Evolutionary conservation across 345 rosid genomes (phyloP), one percentile per base, ranked within the genome.

Genomic region (Hibiscus trionum): DNA sequence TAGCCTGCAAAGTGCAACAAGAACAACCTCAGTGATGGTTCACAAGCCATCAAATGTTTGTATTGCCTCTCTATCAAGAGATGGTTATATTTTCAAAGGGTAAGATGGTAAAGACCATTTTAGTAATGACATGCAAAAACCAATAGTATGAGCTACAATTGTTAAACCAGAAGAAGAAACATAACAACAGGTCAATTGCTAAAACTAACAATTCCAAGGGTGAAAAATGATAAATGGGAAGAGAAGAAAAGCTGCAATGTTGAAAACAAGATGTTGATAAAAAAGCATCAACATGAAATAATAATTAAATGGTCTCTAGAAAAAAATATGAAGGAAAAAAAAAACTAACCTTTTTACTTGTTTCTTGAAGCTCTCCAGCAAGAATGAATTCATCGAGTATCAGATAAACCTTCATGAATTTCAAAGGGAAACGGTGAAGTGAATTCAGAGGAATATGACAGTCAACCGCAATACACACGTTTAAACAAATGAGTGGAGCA

Each of bases 351-450:
- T 84, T 90, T 82, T 93, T 95, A 92, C 99, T 95, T 75, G 99
- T 95, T 21, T 94, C 98, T 87, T 94, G 98, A 24, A 94, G 96
- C 80, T 94, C 98, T n/a, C 98, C 98, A 19, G 96, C 98, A 75
- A 94, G 97, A 81, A 94, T 94, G 86, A 94, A 94, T 75, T 94
- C 97, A 61, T 91, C 98, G n/a, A 94, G 97, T 72, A 94, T 90
- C 80, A 94, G 81, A 84, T 94, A 94, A 19, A 94, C 98, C 96
- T 90, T 75, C 35, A 53, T 16, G 19, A 46, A 21, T 37, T 33
- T 42, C 63, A 16, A 58, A 39, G 27, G 71, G 53, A 64, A 56
- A 24, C 2, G 35, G 42, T n/a, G 21, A 46, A 47, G 33, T 5
- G 19, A 1, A 31, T 11, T 8, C 52, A 60, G 29, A 47, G 14